phyloP scores from a whole-genome alignment of 148 eudicot species.

The Camellia lanceoleosa region DNA sequence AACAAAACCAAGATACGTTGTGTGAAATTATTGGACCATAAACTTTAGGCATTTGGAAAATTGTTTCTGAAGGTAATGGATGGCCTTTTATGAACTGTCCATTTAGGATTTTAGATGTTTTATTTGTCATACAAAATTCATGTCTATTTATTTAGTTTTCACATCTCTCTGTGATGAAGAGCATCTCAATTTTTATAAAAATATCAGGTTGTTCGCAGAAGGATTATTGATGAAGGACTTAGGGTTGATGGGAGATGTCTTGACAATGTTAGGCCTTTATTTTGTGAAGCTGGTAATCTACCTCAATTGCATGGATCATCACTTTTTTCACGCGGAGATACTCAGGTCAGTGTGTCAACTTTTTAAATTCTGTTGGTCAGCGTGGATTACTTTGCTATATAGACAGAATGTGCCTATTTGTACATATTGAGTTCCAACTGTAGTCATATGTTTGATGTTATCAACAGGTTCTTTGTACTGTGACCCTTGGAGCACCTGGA shows the following conservation, averaged over 20 bases:
- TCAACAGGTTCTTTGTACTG: slow-evolving; percentile 82
- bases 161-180: neutral
- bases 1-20: neutral
- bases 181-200: slow-evolving; percentile 2
- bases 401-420: neutral
- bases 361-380: neutral
- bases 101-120: neutral
- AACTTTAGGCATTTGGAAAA: neutral
- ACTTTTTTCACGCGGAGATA: slow-evolving; percentile 86
- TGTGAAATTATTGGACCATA: neutral
- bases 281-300: slow-evolving; percentile 82
- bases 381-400: neutral
- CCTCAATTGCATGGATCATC: slow-evolving; percentile 90
- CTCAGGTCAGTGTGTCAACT: slow-evolving; percentile 55
- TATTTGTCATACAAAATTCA: neutral
- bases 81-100: slow-evolving; percentile 2
- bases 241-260: slow-evolving; percentile 91
- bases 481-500: slow-evolving; percentile 94
- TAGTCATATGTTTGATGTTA: neutral
- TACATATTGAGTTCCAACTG: neutral
- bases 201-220: slow-evolving; percentile 75
- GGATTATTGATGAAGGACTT: slow-evolving; percentile 73
- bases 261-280: slow-evolving; percentile 89
- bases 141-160: neutral
- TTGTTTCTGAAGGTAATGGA: neutral